A percentile compares a stretch with the other conserved stretches of the same genome.
phyloP scores from a whole-genome alignment of 2,329 filamentous ascomycete genomes.

The Zelopaecilomyces penicillatus region DNA sequence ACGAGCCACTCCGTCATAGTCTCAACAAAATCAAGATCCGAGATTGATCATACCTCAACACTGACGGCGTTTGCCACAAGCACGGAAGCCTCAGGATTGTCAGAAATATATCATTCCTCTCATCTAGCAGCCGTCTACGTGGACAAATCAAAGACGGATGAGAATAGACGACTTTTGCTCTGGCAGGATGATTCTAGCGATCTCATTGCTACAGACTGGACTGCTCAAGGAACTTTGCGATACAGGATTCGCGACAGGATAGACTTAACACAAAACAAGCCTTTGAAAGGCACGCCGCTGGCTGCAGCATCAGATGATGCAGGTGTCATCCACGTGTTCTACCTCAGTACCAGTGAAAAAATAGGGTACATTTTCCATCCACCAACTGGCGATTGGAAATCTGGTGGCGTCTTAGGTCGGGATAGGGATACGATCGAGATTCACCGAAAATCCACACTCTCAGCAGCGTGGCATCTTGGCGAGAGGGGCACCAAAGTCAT shows the following conservation, averaged over 20 bases:
- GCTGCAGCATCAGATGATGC: slow-evolving; percentile 10
- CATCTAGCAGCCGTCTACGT: slow-evolving; percentile 11
- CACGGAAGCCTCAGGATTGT: too few species aligned
- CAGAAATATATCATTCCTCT: neutral
- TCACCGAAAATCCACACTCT: slow-evolving; percentile 10
- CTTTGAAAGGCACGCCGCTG: slow-evolving; percentile 14
- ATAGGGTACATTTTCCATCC: slow-evolving; percentile 11
- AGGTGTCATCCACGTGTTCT: slow-evolving; percentile 15
- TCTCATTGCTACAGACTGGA: slow-evolving; percentile 12
- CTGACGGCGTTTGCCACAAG: too few species aligned
- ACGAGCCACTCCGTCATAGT: too few species aligned
- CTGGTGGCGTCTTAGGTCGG: slow-evolving; percentile 2
- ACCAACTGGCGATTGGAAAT: slow-evolving; percentile 11
- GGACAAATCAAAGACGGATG: neutral
- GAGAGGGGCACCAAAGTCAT: slow-evolving; percentile 6
- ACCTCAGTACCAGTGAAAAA: slow-evolving; percentile 10
- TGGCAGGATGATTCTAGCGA: slow-evolving; percentile 15
- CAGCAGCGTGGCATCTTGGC: slow-evolving; percentile 13
- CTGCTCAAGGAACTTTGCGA: slow-evolving; percentile 1
- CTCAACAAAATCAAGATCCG: too few species aligned
- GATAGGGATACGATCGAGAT: slow-evolving; percentile 3
- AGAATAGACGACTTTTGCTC: slow-evolving; percentile 11
- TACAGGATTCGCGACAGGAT: neutral
- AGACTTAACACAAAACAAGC: slow-evolving; percentile 9
- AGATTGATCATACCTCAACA: too few species aligned